Evolutionary conservation across 805 yeast genomes (phyloP).

Genomic region (Barnettozyma populi): DNA sequence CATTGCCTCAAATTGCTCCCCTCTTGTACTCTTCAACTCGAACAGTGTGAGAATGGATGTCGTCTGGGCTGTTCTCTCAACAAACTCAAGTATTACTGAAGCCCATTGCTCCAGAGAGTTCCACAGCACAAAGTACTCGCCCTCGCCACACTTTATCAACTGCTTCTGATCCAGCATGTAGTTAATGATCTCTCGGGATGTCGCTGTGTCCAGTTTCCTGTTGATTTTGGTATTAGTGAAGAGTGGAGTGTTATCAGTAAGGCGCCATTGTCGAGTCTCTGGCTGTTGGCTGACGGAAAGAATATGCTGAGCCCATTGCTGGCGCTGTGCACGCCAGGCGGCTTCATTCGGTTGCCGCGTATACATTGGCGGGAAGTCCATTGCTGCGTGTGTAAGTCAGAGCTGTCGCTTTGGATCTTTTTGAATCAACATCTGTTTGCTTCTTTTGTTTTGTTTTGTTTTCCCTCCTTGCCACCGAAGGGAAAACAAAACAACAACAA

Average conservation of each 20-base stretch:
- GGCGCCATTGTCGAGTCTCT: conserved; percentile 2
- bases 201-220: conserved; percentile 49
- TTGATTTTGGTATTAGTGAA: conserved; percentile 49
- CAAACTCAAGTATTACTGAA: conserved; percentile 55
- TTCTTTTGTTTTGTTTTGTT: background rate
- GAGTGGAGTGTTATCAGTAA: conserved; percentile 18
- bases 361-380: conserved; percentile 82
- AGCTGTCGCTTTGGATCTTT: too few relatives aligned
- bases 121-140: conserved; percentile 49
- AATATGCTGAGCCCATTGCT: conserved; percentile 70
- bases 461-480: background rate
- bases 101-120: conserved; percentile 66
- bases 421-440: too few relatives aligned
- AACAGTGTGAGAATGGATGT: conserved; percentile 76
- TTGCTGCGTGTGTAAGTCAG: conserved; percentile 13
- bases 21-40: conserved; percentile 68
- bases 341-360: conserved; percentile 84
- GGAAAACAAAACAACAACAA: background rate
- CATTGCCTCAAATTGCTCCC: conserved; percentile 58
- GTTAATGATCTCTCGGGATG: conserved; percentile 49
- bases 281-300: conserved; percentile 32
- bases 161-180: conserved; percentile 49
- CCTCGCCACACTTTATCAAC: conserved; percentile 38
- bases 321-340: conserved; percentile 69
- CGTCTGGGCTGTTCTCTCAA: conserved; percentile 72